Conservation (phyloP, 2,329 filamentous ascomycete species). For the Fusarium agapanthi region DNA sequence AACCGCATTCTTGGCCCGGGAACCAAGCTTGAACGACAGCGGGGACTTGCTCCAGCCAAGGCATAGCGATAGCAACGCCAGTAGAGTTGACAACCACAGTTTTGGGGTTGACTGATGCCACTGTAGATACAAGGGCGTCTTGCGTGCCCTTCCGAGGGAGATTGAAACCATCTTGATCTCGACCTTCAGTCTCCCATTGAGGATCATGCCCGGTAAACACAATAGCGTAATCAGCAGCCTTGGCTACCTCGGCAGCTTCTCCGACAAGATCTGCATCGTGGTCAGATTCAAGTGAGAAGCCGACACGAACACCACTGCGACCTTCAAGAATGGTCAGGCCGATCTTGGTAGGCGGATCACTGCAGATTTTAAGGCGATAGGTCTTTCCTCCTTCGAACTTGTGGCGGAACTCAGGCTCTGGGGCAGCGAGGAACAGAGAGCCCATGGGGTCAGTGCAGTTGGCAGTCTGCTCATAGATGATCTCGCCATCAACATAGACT, state of each 20-base stretch:
- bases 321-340: constrained; percentile 43
- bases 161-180: constrained; percentile 75
- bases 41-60: constrained; percentile 62
- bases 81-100: constrained; percentile 71
- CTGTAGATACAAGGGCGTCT: constrained; percentile 65
- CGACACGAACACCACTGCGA: constrained; percentile 42
- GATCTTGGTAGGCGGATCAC: constrained; percentile 42
- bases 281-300: constrained; percentile 43
- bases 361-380: constrained; percentile 43
- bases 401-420: constrained; percentile 39
- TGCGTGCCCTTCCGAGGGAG: constrained; percentile 62
- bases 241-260: constrained; percentile 65
- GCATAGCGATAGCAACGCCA: constrained; percentile 67
- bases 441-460: constrained; percentile 45
- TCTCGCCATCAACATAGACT: constrained; percentile 40
- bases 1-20: constrained; percentile 73
- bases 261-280: constrained; percentile 46
- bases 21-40: constrained; percentile 74
- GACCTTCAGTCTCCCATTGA: constrained; percentile 58
- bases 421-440: constrained; percentile 40
- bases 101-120: constrained; percentile 65
- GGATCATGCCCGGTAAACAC: constrained; percentile 65
- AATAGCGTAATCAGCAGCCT: constrained; percentile 67
- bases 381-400: constrained; percentile 35
- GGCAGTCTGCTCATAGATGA: constrained; percentile 41